phyloP scores from a whole-genome alignment of 2,329 filamentous ascomycete species.

The Nemania diffusa region DNA sequence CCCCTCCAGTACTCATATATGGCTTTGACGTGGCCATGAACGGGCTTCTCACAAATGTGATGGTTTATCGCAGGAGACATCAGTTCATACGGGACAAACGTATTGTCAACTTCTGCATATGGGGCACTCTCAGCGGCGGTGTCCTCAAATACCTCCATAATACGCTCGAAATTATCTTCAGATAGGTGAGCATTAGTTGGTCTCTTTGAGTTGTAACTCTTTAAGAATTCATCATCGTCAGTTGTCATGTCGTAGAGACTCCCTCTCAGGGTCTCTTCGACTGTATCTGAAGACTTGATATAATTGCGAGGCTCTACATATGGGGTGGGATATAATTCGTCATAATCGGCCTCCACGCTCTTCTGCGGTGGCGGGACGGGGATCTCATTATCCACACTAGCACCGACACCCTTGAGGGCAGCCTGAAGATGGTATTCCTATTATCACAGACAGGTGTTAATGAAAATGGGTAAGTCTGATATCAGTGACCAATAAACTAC shows the following conservation, averaged over 20 bases:
- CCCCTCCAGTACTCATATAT: conserved; percentile 92
- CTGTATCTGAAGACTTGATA: conserved; percentile 97
- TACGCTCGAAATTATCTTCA: conserved; percentile 91
- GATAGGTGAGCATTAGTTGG: conserved; percentile 73
- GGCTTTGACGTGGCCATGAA: conserved; percentile 71
- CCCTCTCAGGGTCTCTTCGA: conserved; percentile 87
- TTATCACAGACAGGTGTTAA: conserved; percentile 29
- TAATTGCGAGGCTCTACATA: conserved; percentile 91
- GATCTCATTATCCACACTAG: conserved; percentile 69
- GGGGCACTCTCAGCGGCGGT: conserved; percentile 85
- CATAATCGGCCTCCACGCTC: conserved; percentile 78
- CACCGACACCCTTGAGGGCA: conserved; percentile 69
- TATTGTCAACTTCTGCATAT: conserved; percentile 89
- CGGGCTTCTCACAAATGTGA: conserved; percentile 60
- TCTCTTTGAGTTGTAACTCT: conserved; percentile 82
- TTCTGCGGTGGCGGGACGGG: conserved; percentile 72
- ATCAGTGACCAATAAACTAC: conserved; percentile 8
- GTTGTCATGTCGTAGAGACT: conserved; percentile 94
- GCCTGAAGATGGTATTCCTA: conserved; percentile 97
- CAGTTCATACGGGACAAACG: conserved; percentile 79
- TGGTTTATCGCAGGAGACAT: conserved; percentile 75
- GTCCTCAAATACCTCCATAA: conserved; percentile 95
- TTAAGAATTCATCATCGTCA: conserved; percentile 88
- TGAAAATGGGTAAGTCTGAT: conserved; percentile 30
- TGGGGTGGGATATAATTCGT: conserved; percentile 81